These are phyloP conservation scores for Aspergillus glaucus DNA, from an alignment of 2,329 filamentous ascomycete genomes.

Conservation along the genomic window DNA sequence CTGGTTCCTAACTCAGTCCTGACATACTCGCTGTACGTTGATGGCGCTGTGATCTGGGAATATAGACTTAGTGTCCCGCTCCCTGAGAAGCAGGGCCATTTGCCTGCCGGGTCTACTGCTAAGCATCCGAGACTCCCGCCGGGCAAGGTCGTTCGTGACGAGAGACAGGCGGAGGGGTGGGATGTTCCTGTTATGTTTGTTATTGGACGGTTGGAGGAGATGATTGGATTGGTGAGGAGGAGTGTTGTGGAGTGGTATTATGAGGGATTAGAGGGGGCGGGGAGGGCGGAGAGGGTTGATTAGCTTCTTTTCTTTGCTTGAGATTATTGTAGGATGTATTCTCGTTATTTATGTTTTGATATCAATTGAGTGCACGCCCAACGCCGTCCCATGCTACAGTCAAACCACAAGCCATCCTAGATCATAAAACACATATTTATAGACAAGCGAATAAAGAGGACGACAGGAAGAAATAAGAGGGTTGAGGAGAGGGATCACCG, in stretches of 20 bases:
- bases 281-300: slow-evolving; percentile 11
- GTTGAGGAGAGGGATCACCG: slow-evolving; percentile 12
- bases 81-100: slow-evolving; percentile 3
- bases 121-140: slow-evolving; percentile 18
- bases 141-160: slow-evolving; percentile 29
- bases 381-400: slow-evolving; percentile 12
- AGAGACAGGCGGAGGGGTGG: slow-evolving; percentile 13
- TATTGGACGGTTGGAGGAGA: slow-evolving; percentile 16
- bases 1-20: slow-evolving; percentile 52
- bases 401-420: slow-evolving; percentile 1
- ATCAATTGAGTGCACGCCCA: slow-evolving; percentile 8
- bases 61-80: slow-evolving; percentile 37
- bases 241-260: slow-evolving; percentile 8
- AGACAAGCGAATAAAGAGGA: slow-evolving; percentile 16
- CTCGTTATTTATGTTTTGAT: background rate
- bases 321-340: background rate
- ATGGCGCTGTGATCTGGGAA: slow-evolving; percentile 73
- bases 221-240: slow-evolving; percentile 6
- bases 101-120: slow-evolving; percentile 1
- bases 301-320: background rate
- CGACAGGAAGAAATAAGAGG: slow-evolving; percentile 8
- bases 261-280: slow-evolving; percentile 11
- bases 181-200: slow-evolving; percentile 13
- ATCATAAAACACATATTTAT: slow-evolving; percentile 11
- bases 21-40: slow-evolving; percentile 74